These are phyloP conservation scores for Leccinum truebloodii DNA, from an alignment of 768 basidiomycete genomes.

Conservation along the genomic window DNA sequence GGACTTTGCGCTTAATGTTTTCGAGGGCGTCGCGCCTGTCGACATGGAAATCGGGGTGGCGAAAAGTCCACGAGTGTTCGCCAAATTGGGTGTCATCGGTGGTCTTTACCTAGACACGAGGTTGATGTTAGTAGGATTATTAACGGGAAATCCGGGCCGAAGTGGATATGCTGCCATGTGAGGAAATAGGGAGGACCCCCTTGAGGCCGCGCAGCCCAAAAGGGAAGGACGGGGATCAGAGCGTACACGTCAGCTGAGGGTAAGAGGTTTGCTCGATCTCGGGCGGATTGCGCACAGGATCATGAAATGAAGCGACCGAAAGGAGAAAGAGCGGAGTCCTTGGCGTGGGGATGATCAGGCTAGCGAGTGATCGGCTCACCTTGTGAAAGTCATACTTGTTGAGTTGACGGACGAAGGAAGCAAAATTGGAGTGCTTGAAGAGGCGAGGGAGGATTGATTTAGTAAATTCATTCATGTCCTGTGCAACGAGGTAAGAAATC, in stretches of 20 bases:
- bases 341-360: background rate
- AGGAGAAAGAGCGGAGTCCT: slow-evolving; percentile 3
- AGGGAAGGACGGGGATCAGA: slow-evolving; percentile 14
- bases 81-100: slow-evolving; percentile 77
- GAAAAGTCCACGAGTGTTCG: slow-evolving; percentile 57
- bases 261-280: slow-evolving; percentile 15
- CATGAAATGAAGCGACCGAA: slow-evolving; percentile 14
- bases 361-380: slow-evolving; percentile 37
- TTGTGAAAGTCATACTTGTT: slow-evolving; percentile 99
- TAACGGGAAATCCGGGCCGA: slow-evolving; percentile 6
- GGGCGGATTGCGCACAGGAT: slow-evolving; percentile 14
- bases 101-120: slow-evolving; percentile 63
- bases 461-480: slow-evolving; percentile 96
- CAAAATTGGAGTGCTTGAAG: slow-evolving; percentile 97
- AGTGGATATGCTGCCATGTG: background rate
- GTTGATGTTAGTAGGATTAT: background rate
- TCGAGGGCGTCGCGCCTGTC: slow-evolving; percentile 57
- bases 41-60: slow-evolving; percentile 53
- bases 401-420: slow-evolving; percentile 86
- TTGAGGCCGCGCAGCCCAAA: slow-evolving; percentile 15
- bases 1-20: slow-evolving; percentile 65
- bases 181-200: slow-evolving; percentile 5
- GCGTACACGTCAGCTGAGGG: background rate
- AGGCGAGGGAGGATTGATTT: slow-evolving; percentile 86
- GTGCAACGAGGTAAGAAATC: slow-evolving; percentile 14